A percentile compares a stretch with the other conserved stretches of the same genome.
phyloP scores from a whole-genome alignment of 345 rosid genomes.

The Pugionium dolabratum region DNA sequence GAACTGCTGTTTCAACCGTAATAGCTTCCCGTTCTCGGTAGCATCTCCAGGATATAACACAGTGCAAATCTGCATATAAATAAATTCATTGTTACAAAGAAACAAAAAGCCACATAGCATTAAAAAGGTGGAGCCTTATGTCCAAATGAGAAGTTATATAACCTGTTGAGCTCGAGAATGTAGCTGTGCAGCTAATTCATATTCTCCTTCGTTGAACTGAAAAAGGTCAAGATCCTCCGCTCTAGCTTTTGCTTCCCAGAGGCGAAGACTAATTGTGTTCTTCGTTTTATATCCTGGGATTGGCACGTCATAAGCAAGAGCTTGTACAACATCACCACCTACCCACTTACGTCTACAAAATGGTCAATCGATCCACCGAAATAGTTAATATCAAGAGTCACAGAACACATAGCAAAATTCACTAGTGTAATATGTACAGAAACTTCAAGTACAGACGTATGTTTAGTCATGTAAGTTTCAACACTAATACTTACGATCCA shows the following conservation, averaged over 20 bases:
- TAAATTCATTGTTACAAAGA: conserved; percentile 2
- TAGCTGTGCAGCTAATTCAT: conserved; percentile 83
- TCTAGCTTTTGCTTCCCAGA: conserved; percentile 94
- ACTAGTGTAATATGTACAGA: not conserved
- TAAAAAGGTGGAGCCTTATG: conserved; percentile 16
- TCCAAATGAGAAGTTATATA: conserved; percentile 10
- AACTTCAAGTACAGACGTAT: not conserved
- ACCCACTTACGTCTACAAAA: conserved; percentile 77
- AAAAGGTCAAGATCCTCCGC: conserved; percentile 77
- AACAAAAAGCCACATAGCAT: conserved; percentile 11
- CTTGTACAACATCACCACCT: conserved; percentile 85
- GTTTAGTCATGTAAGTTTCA: conserved; percentile 23
- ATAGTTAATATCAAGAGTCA: conserved; percentile 15
- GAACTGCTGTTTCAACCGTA: conserved; percentile 93
- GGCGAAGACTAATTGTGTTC: conserved; percentile 95
- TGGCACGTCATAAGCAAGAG: conserved; percentile 93
- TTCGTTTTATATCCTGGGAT: conserved; percentile 93
- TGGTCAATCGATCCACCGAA: conserved; percentile 23
- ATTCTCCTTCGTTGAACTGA: conserved; percentile 93
- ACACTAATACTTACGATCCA: conserved; percentile 70
- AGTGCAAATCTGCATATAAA: conserved; percentile 76
- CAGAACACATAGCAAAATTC: conserved; percentile 4
- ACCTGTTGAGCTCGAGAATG: conserved; percentile 89
- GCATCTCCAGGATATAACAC: conserved; percentile 98
- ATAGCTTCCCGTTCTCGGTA: conserved; percentile 89